Evolutionary conservation across 2,329 filamentous ascomycete species (phyloP).

Genomic region (Colletotrichum graminicola): DNA sequence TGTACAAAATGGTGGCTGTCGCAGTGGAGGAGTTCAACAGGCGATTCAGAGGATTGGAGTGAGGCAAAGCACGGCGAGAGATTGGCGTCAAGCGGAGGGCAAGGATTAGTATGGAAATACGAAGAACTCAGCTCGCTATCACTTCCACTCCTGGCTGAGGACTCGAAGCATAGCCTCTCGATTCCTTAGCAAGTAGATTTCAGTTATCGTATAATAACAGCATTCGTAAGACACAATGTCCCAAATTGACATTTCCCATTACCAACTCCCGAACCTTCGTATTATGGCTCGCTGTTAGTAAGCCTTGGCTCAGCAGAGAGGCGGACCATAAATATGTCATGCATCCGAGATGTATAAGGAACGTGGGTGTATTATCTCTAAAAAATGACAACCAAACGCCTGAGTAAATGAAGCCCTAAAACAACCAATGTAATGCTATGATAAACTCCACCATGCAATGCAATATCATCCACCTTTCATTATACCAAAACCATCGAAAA

Average conservation of each 20-base stretch:
- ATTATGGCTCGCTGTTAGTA: neutral
- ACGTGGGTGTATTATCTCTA: slow-evolving; percentile 17
- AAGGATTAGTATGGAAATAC: neutral
- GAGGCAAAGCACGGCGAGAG: neutral
- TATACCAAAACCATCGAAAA: neutral
- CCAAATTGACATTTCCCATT: too few species aligned
- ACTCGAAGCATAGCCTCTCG: slow-evolving; percentile 26
- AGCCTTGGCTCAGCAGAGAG: neutral
- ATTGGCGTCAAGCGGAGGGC: neutral
- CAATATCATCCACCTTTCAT: slow-evolving; percentile 1
- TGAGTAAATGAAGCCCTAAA: neutral
- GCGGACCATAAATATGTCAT: too few species aligned
- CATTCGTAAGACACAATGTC: too few species aligned
- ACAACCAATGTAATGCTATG: slow-evolving; percentile 16
- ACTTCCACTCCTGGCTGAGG: slow-evolving; percentile 12
- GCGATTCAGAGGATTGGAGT: slow-evolving; percentile 64
- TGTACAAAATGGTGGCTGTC: slow-evolving; percentile 75
- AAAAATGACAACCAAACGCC: slow-evolving; percentile 2
- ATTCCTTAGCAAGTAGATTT: slow-evolving; percentile 24
- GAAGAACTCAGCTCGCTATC: neutral
- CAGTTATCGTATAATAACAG: neutral
- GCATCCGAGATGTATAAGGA: neutral
- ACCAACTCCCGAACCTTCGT: neutral
- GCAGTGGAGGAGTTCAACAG: slow-evolving; percentile 77
- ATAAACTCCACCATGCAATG: slow-evolving; percentile 22